These are phyloP conservation scores for Cadophora sp. DNA, from an alignment of 2,329 filamentous ascomycete genomes.

Conservation along the genomic window DNA sequence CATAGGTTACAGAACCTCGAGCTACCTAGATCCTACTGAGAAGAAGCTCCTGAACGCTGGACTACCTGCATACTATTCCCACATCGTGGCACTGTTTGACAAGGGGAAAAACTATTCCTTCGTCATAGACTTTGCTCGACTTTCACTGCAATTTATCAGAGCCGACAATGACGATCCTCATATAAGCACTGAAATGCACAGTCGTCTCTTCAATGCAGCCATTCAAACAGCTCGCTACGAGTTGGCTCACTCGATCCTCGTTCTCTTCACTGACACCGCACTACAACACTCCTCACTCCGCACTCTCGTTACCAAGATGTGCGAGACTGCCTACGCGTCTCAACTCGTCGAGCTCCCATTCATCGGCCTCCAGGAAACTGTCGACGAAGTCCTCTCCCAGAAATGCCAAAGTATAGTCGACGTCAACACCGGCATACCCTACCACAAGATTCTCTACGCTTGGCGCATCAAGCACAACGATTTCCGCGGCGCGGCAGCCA, in stretches of 20 bases:
- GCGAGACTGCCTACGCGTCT: slow-evolving; percentile 67
- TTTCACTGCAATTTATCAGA: slow-evolving; percentile 70
- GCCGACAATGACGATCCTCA: slow-evolving; percentile 23
- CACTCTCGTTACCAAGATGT: slow-evolving; percentile 73
- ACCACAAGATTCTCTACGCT: slow-evolving; percentile 88
- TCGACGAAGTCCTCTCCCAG: slow-evolving; percentile 79
- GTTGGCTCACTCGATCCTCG: slow-evolving; percentile 80
- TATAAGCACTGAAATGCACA: slow-evolving; percentile 75
- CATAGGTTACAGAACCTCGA: slow-evolving; percentile 60
- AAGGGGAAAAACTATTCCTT: slow-evolving; percentile 77
- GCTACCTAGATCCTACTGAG: slow-evolving; percentile 78
- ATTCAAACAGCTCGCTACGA: slow-evolving; percentile 81
- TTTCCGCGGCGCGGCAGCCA: slow-evolving; percentile 78
- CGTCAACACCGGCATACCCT: slow-evolving; percentile 70
- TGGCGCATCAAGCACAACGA: slow-evolving; percentile 88
- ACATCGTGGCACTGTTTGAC: slow-evolving; percentile 85
- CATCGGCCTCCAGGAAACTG: slow-evolving; percentile 74
- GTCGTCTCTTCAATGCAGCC: slow-evolving; percentile 83
- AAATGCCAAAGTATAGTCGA: slow-evolving; percentile 74
- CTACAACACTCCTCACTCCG: slow-evolving; percentile 76
- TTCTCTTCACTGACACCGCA: slow-evolving; percentile 73
- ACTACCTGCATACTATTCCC: slow-evolving; percentile 83
- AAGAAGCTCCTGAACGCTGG: slow-evolving; percentile 74
- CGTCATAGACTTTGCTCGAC: slow-evolving; percentile 81
- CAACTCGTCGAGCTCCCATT: slow-evolving; percentile 81